Conservation (phyloP, 2,329 filamentous ascomycete species). For the Dryadomyces quercivorus region DNA sequence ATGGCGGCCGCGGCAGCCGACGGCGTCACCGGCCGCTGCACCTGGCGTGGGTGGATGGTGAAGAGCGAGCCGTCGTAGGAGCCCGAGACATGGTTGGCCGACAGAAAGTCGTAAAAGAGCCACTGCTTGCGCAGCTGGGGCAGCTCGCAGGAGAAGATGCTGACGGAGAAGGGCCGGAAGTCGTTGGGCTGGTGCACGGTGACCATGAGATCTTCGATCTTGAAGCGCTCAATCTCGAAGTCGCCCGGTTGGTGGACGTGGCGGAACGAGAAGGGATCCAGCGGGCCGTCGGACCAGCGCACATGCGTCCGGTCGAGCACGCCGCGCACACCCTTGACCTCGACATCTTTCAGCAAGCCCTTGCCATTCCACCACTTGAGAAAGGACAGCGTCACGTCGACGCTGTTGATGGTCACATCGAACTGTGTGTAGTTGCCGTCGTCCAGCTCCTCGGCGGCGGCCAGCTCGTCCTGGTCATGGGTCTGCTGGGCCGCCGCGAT, state of each 20-base stretch:
- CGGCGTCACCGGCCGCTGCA: conserved; percentile 36
- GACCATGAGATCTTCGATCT: conserved; percentile 83
- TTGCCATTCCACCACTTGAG: conserved; percentile 99
- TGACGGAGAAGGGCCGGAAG: conserved; percentile 91
- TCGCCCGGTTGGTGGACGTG: conserved; percentile 84
- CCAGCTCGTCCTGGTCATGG: conserved; percentile 20
- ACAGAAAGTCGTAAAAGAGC: conserved; percentile 95
- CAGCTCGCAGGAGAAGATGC: conserved; percentile 91
- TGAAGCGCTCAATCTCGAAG: conserved; percentile 95
- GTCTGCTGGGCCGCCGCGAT: conserved; percentile 54
- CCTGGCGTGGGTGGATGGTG: conserved; percentile 89
- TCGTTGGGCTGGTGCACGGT: conserved; percentile 82
- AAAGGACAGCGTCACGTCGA: conserved; percentile 94
- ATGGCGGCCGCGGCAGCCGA: conserved; percentile 48
- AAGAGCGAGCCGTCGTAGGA: conserved; percentile 93
- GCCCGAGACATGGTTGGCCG: conserved; percentile 90
- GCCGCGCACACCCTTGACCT: conserved; percentile 85
- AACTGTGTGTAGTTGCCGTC: conserved; percentile 98
- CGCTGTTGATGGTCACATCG: conserved; percentile 84
- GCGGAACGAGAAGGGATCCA: conserved; percentile 77
- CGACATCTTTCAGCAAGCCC: conserved; percentile 79
- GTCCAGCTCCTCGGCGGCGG: conserved; percentile 37
- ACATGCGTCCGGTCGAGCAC: conserved; percentile 86
- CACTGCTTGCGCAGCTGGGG: conserved; percentile 89
- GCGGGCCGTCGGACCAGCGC: conserved; percentile 51